Evolutionary conservation across 768 basidiomycete species (phyloP).

Genomic region (Termitomyces eurrhizus): DNA sequence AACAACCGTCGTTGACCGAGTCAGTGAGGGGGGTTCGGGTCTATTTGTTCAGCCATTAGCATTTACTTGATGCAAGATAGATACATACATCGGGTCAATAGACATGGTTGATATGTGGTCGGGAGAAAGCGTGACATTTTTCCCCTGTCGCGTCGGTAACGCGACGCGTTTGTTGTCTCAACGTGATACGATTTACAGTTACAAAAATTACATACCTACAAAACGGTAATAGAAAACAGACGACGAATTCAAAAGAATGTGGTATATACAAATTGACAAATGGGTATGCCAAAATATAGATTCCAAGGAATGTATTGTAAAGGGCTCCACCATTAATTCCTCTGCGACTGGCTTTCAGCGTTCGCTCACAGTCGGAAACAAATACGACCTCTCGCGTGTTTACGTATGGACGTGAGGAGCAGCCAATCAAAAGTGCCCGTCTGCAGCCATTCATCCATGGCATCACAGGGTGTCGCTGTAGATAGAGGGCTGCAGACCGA

Average conservation of each 20-base stretch:
- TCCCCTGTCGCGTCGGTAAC: constrained; percentile 9
- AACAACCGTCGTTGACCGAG: constrained; percentile 35
- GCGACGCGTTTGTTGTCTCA: too few species aligned
- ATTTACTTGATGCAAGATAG: not conserved
- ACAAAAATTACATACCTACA: too few species aligned
- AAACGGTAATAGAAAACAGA: not conserved
- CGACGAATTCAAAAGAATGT: not conserved
- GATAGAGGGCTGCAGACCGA: not conserved
- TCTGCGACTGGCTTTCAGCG: not conserved
- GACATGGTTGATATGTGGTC: not conserved
- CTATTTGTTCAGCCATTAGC: constrained; percentile 13
- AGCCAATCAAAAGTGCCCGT: constrained; percentile 4
- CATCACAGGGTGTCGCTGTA: not conserved
- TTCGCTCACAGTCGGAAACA: not conserved
- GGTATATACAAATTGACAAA: constrained; percentile 8
- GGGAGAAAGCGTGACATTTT: constrained; percentile 6
- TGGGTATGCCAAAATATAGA: constrained; percentile 4
- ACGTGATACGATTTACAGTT: too few species aligned
- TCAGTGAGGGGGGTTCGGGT: constrained; percentile 19
- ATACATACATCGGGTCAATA: constrained; percentile 14
- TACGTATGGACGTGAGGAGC: not conserved
- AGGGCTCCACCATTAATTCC: not conserved
- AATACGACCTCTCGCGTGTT: not conserved
- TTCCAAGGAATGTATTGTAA: not conserved
- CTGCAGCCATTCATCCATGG: not conserved